Percentiles rank a stretch among this genome's conserved stretches.
These are phyloP conservation scores for Phytomonas sp. DNA, from an alignment of 208 protist species.

Conservation along the genomic window DNA sequence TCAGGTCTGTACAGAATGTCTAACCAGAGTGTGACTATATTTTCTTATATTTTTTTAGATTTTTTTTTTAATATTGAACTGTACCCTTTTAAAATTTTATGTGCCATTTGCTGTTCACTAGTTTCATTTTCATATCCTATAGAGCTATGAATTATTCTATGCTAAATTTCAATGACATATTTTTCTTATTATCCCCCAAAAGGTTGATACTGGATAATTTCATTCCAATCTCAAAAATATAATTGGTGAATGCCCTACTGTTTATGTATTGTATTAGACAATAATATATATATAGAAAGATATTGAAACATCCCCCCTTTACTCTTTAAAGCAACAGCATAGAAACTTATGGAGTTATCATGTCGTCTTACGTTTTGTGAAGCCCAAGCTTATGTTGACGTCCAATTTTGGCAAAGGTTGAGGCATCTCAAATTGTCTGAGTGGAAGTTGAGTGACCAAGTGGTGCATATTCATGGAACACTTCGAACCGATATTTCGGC, in stretches of 20 bases:
- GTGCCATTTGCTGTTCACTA: neutral
- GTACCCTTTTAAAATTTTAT: neutral
- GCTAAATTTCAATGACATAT: neutral
- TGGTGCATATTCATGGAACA: constrained; percentile 21
- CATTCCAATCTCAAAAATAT: neutral
- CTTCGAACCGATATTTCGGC: constrained; percentile 22
- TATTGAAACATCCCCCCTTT: too few relatives aligned
- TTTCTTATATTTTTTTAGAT: neutral
- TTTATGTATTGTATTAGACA: too few relatives aligned
- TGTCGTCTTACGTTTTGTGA: constrained; percentile 22
- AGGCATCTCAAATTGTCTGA: constrained; percentile 36
- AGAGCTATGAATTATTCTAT: neutral
- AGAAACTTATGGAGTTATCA: neutral
- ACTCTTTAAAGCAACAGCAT: neutral
- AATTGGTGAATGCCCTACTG: too few relatives aligned
- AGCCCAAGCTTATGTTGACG: constrained; percentile 37
- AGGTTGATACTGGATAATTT: neutral
- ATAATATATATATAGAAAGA: too few relatives aligned
- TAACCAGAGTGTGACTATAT: neutral
- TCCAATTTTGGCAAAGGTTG: constrained; percentile 56
- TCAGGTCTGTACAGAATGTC: neutral
- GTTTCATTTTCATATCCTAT: neutral
- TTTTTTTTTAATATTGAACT: neutral
- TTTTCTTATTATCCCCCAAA: neutral
- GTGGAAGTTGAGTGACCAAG: constrained; percentile 45